Base-by-base conservation (phyloP, 176 grass and related monocot genomes). In the Themeda triandra region DNA sequence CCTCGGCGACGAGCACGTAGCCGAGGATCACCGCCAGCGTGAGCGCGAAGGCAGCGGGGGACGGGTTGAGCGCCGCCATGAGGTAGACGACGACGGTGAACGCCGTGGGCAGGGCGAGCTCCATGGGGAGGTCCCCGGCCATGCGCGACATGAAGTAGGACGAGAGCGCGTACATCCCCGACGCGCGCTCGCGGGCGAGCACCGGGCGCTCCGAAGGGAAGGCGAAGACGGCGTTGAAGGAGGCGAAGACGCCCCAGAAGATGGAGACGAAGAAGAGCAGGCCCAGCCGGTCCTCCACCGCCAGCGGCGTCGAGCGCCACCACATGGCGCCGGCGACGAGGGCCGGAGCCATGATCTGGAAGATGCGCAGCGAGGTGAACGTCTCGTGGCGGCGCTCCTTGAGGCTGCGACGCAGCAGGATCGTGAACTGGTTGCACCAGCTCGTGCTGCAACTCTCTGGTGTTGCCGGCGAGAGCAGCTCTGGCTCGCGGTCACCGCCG, bases 181-280 rank as follows among this genome's bases (percentile, higher is more conserved):
- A 94, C 0, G 92, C 76, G n/a, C 90, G 88, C 77, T 99, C 97
- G 11, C 94, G 90, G 0, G 84, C 65, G 1, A 99, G 89, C 2
- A 99, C 86, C 0, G 93, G 93, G 0, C 92, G 78, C 37, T 99
- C 93, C 56, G 92, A 90, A 19, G 97, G 93, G 91, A 99, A 99
- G 0, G 97, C 89, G 86, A 99, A 99, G 0, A 99, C 97, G 25
- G 91, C 81, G 83, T 99, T 99, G 91, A 99, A 99, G 73, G 93
- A 96, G 30, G 97, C 88, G 85, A 96, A 99, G 44, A 99, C 97
- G 6, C 97, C 97, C 97, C 97, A 99, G 86, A 99, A 99, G 86
- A 99, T 99, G 90, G 93, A 89, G 51, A 99, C 77, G 93, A 99
- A 99, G 85, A 99, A 99, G 88, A 99, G 93, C 9, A 99, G 93